Evolutionary conservation across 139 green algal genomes (phyloP).

Genomic region (Zygnema cylindricum): DNA sequence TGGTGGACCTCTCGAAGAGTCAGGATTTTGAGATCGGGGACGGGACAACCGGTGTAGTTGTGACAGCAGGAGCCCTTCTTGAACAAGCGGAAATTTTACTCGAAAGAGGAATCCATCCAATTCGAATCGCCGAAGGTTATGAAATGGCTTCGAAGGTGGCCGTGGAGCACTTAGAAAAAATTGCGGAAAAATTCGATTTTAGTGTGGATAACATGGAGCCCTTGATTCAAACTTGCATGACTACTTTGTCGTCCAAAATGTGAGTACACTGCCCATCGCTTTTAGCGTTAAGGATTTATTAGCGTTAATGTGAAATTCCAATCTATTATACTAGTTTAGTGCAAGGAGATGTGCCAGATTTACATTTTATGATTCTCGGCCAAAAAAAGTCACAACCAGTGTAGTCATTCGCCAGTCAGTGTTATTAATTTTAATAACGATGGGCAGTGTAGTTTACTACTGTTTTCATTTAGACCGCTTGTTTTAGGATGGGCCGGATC

Average conservation of each 20-base stretch:
- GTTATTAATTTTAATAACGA: too few relatives aligned
- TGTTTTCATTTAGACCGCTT: too few relatives aligned
- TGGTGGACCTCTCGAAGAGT: constrained; percentile 93
- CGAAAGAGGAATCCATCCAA: constrained; percentile 97
- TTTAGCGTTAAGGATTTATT: too few relatives aligned
- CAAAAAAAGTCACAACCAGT: too few relatives aligned
- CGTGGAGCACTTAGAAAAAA: constrained; percentile 75
- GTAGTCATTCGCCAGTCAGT: too few relatives aligned
- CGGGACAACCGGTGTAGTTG: constrained; percentile 89
- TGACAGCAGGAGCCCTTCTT: constrained; percentile 70
- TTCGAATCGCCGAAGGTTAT: constrained; percentile 96
- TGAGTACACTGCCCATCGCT: too few relatives aligned
- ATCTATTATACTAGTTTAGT: too few relatives aligned
- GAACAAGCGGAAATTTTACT: constrained; percentile 92
- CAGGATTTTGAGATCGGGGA: constrained; percentile 92
- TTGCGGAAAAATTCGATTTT: constrained; percentile 86
- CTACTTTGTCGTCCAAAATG: constrained; percentile 99
- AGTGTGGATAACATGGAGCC: constrained; percentile 83
- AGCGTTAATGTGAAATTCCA: too few relatives aligned
- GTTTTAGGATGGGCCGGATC: too few relatives aligned
- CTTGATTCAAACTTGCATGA: constrained; percentile 98
- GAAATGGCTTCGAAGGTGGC: constrained; percentile 95
- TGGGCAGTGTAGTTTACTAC: too few relatives aligned
- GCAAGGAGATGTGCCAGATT: too few relatives aligned
- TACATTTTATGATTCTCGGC: too few relatives aligned